Conservation (phyloP, 768 basidiomycete genomes). For the Cantharellus cinnabarinus region DNA sequence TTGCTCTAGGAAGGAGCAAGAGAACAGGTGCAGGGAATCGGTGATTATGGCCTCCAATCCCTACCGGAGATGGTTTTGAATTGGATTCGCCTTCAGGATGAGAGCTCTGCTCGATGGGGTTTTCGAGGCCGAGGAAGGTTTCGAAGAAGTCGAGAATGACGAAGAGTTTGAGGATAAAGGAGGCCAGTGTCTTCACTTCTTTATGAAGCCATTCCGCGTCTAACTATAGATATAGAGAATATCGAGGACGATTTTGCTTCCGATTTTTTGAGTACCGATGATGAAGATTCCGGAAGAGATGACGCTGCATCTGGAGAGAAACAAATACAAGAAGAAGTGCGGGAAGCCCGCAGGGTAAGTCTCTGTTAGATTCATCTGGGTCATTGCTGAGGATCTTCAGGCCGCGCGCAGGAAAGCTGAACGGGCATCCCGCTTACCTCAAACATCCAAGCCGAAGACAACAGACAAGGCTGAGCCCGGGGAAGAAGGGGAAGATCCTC, state of each 20-base stretch:
- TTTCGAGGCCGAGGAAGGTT: slow-evolving; percentile 6
- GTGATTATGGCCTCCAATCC: neutral
- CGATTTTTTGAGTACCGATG: slow-evolving; percentile 5
- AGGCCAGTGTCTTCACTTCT: neutral
- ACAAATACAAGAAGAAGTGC: slow-evolving; percentile 3
- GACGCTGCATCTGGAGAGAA: slow-evolving; percentile 3
- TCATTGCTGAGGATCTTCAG: neutral
- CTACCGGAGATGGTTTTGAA: neutral
- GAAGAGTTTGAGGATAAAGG: slow-evolving; percentile 7
- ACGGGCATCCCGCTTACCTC: neutral
- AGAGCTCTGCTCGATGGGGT: slow-evolving; percentile 4
- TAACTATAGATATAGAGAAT: neutral
- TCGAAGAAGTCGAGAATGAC: slow-evolving; percentile 8
- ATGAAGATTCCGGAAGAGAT: slow-evolving; percentile 1
- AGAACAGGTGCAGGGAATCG: neutral
- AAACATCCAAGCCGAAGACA: too few relatives aligned
- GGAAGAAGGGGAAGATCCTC: neutral
- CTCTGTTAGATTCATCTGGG: neutral
- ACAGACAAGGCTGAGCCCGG: too few relatives aligned
- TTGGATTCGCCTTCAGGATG: slow-evolving; percentile 4
- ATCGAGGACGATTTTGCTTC: slow-evolving; percentile 6
- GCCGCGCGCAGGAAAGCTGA: neutral
- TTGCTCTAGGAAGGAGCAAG: neutral
- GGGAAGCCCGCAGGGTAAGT: slow-evolving; percentile 2
- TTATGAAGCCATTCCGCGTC: neutral